Evolutionary conservation across 768 basidiomycete genomes (phyloP).

Genomic region (Calocera viscosa): DNA sequence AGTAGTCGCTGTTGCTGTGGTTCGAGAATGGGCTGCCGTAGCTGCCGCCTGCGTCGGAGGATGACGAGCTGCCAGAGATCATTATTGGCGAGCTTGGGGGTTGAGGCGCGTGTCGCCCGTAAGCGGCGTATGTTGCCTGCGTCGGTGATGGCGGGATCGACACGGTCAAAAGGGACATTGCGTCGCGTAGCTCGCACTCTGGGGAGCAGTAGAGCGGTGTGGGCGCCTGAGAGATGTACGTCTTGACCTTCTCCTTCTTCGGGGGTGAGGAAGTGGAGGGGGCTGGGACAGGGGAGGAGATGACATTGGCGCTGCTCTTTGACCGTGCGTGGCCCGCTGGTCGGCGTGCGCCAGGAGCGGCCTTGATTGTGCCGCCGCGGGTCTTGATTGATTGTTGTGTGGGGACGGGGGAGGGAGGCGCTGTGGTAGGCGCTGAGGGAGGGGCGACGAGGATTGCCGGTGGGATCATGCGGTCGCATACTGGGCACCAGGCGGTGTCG

Average conservation of each 20-base stretch:
- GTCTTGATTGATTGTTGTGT: conserved; percentile 16
- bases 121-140: background rate
- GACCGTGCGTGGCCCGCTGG: background rate
- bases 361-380: conserved; percentile 27
- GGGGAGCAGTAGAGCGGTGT: conserved; percentile 76
- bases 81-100: conserved; percentile 2
- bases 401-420: conserved; percentile 16
- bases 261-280: conserved; percentile 21
- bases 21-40: background rate
- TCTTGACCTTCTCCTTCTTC: conserved; percentile 36
- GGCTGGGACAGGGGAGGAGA: conserved; percentile 14
- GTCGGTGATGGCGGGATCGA: background rate
- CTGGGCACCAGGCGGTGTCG: conserved; percentile 71
- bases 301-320: background rate
- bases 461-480: conserved; percentile 63
- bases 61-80: conserved; percentile 5
- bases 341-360: conserved; percentile 11
- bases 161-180: conserved; percentile 22
- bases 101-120: background rate
- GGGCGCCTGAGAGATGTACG: conserved; percentile 68
- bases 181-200: conserved; percentile 52
- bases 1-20: conserved; percentile 2
- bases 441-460: conserved; percentile 58
- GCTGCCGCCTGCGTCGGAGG: background rate
- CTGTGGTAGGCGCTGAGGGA: conserved; percentile 23